Evolutionary conservation across 208 protist species (phyloP).

Genomic region (Balamuthia mandrillaris): DNA sequence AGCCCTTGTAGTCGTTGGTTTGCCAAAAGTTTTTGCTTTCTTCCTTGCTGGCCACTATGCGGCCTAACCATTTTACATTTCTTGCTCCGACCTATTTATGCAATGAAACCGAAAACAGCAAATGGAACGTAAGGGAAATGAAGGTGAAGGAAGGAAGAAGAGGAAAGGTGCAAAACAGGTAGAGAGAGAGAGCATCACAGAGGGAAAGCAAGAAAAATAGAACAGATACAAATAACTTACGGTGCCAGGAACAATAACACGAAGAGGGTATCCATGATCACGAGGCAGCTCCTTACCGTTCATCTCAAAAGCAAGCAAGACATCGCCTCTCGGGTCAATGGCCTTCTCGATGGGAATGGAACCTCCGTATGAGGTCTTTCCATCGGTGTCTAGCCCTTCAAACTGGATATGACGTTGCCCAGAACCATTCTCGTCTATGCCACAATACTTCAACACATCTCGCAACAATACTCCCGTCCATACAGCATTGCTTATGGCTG

Average conservation of each 20-base stretch:
- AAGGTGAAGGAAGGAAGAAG: not conserved
- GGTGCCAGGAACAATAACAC: slow-evolving; percentile 77
- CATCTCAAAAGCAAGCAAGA: slow-evolving; percentile 77
- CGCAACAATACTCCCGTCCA: slow-evolving; percentile 61
- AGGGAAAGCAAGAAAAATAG: not conserved
- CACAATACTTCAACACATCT: slow-evolving; percentile 64
- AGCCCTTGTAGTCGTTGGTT: slow-evolving; percentile 82
- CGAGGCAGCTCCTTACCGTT: slow-evolving; percentile 75
- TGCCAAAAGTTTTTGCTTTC: slow-evolving; percentile 76
- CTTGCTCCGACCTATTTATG: too few relatives aligned
- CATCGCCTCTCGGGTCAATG: slow-evolving; percentile 61
- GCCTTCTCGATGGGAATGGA: slow-evolving; percentile 76
- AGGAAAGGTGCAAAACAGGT: not conserved
- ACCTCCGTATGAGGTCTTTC: slow-evolving; percentile 53
- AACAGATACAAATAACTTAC: slow-evolving; percentile 56
- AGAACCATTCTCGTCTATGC: not conserved
- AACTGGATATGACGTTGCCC: slow-evolving; percentile 74
- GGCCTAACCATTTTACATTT: slow-evolving; percentile 70
- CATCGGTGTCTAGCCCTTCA: slow-evolving; percentile 71
- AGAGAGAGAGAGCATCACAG: not conserved
- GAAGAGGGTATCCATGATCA: slow-evolving; percentile 79
- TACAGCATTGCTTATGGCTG: slow-evolving; percentile 23
- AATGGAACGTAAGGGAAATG: not conserved
- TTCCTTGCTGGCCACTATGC: slow-evolving; percentile 51
- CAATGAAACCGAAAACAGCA: not conserved